These are phyloP conservation scores for Eremothecium sinecaudum DNA, from an alignment of 1,139 yeast species.

Conservation along the genomic window DNA sequence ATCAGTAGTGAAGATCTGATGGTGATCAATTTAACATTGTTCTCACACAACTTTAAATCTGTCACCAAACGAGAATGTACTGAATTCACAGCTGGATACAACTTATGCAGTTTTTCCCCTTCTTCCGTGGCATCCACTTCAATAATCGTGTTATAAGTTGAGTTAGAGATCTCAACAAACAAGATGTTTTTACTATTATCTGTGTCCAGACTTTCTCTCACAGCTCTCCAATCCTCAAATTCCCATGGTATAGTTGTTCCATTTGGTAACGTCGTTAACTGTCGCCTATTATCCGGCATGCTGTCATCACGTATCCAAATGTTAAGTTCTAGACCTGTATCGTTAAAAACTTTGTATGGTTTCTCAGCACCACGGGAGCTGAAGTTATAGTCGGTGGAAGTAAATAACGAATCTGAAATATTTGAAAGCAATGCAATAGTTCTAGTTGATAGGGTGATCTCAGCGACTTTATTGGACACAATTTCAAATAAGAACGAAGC, in stretches of 20 bases:
- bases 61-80: slow-evolving; percentile 69
- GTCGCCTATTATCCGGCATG: slow-evolving; percentile 22
- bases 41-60: slow-evolving; percentile 59
- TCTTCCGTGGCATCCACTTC: slow-evolving; percentile 59
- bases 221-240: slow-evolving; percentile 85
- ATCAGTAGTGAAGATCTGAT: slow-evolving; percentile 68
- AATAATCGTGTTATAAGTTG: slow-evolving; percentile 45
- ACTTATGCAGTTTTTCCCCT: slow-evolving; percentile 68
- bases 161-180: slow-evolving; percentile 51
- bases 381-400: slow-evolving; percentile 39
- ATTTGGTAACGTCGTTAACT: slow-evolving; percentile 37
- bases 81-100: slow-evolving; percentile 53
- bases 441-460: slow-evolving; percentile 71
- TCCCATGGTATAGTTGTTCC: slow-evolving; percentile 68
- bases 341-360: slow-evolving; percentile 73
- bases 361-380: slow-evolving; percentile 71
- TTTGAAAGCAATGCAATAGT: slow-evolving; percentile 71
- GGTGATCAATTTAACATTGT: slow-evolving; percentile 66
- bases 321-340: slow-evolving; percentile 71
- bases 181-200: slow-evolving; percentile 52
- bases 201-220: slow-evolving; percentile 70
- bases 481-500: slow-evolving; percentile 52
- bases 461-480: slow-evolving; percentile 66
- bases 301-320: slow-evolving; percentile 55
- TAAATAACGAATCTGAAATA: slow-evolving; percentile 47